Conservation (phyloP, 768 basidiomycete genomes). For the Mycena venus region DNA sequence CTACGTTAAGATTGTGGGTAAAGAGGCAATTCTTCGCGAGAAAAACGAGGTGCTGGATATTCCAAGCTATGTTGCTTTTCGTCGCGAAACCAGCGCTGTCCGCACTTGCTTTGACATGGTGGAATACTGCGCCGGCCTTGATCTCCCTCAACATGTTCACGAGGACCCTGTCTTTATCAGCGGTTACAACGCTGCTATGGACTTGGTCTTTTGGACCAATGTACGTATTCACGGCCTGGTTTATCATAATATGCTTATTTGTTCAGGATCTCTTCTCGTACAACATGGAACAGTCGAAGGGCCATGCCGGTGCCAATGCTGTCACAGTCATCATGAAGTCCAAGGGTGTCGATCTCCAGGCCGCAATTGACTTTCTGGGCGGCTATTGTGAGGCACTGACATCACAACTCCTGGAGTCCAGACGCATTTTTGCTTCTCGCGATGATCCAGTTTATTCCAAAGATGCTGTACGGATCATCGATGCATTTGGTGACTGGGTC, state of each 20-base stretch:
- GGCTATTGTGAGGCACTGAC: slow-evolving; percentile 63
- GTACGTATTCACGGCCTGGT: slow-evolving; percentile 51
- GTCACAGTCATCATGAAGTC: slow-evolving; percentile 77
- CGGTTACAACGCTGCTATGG: slow-evolving; percentile 70
- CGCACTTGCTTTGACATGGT: slow-evolving; percentile 73
- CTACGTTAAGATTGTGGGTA: slow-evolving; percentile 71
- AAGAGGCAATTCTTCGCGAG: slow-evolving; percentile 74
- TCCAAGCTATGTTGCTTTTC: slow-evolving; percentile 66
- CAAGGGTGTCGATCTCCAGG: slow-evolving; percentile 65
- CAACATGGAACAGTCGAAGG: slow-evolving; percentile 79
- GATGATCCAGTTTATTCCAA: slow-evolving; percentile 58
- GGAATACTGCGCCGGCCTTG: slow-evolving; percentile 71
- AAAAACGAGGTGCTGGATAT: slow-evolving; percentile 66
- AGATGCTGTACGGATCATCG: slow-evolving; percentile 66
- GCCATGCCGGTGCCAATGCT: slow-evolving; percentile 75
- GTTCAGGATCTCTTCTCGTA: slow-evolving; percentile 78
- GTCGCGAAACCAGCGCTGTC: slow-evolving; percentile 79
- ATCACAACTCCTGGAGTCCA: slow-evolving; percentile 61
- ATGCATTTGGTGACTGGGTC: slow-evolving; percentile 71
- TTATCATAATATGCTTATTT: slow-evolving; percentile 2
- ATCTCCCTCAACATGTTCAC: slow-evolving; percentile 74
- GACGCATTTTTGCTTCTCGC: slow-evolving; percentile 63
- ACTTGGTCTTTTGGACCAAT: slow-evolving; percentile 80
- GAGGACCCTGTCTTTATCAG: slow-evolving; percentile 66
- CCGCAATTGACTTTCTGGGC: slow-evolving; percentile 70